A percentile compares a stretch with the other conserved stretches of the same genome.
Evolutionary conservation across 2,329 filamentous ascomycete genomes (phyloP).

Genomic region (Sporothrix protearum): DNA sequence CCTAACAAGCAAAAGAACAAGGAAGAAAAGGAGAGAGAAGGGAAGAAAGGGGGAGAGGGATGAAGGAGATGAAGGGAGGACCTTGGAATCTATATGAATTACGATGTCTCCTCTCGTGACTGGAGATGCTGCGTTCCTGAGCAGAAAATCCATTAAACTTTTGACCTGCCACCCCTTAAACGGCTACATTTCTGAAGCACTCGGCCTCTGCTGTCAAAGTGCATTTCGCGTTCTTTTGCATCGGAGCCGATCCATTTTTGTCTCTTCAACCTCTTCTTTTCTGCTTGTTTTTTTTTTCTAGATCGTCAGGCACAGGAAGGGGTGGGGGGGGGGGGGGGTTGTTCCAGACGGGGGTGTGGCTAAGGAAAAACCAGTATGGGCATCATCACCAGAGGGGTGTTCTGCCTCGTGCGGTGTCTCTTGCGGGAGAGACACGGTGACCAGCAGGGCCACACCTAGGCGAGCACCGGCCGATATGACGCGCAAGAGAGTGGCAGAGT

Average conservation of each 20-base stretch:
- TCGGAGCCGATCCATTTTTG: conserved; percentile 21
- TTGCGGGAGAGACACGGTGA: neutral
- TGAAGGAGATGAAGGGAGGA: conserved; percentile 21
- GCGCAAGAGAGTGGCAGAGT: neutral
- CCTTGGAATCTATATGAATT: conserved; percentile 17
- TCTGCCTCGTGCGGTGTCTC: conserved; percentile 7
- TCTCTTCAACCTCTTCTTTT: conserved; percentile 7
- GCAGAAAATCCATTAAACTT: neutral
- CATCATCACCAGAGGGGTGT: neutral
- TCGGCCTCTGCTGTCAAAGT: neutral
- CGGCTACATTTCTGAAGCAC: conserved; percentile 22
- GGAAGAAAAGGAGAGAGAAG: neutral
- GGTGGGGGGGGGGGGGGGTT: neutral
- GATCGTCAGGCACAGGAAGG: conserved; percentile 7
- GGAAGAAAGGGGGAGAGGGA: conserved; percentile 21
- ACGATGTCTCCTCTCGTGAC: neutral
- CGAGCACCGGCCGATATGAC: neutral
- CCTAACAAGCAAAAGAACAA: neutral
- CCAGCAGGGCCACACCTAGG: neutral
- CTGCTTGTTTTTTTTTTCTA: conserved; percentile 6
- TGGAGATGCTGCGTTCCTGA: conserved; percentile 9
- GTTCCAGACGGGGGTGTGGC: neutral
- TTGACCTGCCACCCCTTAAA: conserved; percentile 24
- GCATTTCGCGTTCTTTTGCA: neutral
- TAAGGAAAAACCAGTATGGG: neutral